Evolutionary conservation across 805 yeast genomes (phyloP).

Genomic region (Kuraishia piskuri): DNA sequence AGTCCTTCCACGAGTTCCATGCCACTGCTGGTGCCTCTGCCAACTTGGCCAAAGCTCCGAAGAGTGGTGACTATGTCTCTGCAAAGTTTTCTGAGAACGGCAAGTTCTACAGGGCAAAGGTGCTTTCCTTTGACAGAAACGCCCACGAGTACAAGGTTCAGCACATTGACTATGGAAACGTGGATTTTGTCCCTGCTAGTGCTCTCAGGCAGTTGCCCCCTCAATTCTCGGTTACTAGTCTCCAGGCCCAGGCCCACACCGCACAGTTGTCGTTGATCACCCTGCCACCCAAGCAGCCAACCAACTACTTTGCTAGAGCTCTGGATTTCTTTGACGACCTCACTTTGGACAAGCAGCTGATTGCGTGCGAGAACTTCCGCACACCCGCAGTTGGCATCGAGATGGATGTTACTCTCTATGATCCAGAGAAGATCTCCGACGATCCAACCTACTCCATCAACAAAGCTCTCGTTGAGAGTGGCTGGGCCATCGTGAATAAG

Average conservation of each 20-base stretch:
- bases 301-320: slow-evolving; percentile 47
- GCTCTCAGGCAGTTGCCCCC: slow-evolving; percentile 46
- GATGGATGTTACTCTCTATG: slow-evolving; percentile 45
- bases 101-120: slow-evolving; percentile 51
- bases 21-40: slow-evolving; percentile 22
- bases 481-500: slow-evolving; percentile 49
- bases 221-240: slow-evolving; percentile 29
- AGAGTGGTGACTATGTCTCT: slow-evolving; percentile 45
- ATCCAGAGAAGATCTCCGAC: slow-evolving; percentile 41
- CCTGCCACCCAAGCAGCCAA: slow-evolving; percentile 48
- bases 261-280: slow-evolving; percentile 42
- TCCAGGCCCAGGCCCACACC: slow-evolving; percentile 49
- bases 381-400: slow-evolving; percentile 32
- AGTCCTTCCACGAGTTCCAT: slow-evolving; percentile 37
- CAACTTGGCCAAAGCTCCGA: slow-evolving; percentile 30
- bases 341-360: slow-evolving; percentile 41
- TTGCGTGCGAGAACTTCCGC: slow-evolving; percentile 40
- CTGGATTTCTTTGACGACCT: slow-evolving; percentile 44
- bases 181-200: slow-evolving; percentile 32
- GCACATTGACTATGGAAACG: slow-evolving; percentile 55
- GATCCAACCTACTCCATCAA: slow-evolving; percentile 54
- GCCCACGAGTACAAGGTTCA: slow-evolving; percentile 38
- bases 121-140: slow-evolving; percentile 35
- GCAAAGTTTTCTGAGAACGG: slow-evolving; percentile 44
- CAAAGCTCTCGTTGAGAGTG: slow-evolving; percentile 46